Conservation (phyloP, 345 rosid genomes). For the Zanthoxylum bungeanum region DNA sequence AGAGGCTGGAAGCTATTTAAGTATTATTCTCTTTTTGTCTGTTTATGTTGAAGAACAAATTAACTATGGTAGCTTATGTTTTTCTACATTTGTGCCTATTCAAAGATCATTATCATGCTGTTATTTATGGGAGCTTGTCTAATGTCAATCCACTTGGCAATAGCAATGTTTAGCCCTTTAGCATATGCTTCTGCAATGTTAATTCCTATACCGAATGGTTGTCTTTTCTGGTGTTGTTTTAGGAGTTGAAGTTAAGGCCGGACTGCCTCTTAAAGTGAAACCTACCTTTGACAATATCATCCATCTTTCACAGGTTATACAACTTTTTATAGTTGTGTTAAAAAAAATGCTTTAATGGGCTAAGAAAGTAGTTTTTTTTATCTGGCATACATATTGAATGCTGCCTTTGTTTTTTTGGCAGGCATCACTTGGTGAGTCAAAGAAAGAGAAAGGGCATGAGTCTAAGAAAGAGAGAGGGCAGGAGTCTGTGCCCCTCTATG, state of each 20-base stretch:
- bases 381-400: not conserved
- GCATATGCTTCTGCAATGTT: not conserved
- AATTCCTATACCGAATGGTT: not conserved
- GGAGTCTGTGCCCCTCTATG: conserved; percentile 42
- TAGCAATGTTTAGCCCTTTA: no score
- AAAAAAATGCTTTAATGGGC: not conserved
- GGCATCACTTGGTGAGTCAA: conserved; percentile 64
- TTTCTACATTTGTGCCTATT: no score
- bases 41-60: not conserved
- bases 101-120: not conserved
- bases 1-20: no score
- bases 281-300: conserved; percentile 25
- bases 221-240: not conserved
- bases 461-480: conserved; percentile 29
- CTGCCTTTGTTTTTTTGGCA: conserved; percentile 22
- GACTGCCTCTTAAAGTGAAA: conserved; percentile 36
- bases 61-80: no score
- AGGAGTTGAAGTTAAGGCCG: conserved; percentile 76
- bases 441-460: no score
- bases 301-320: conserved; percentile 57
- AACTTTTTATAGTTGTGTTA: not conserved
- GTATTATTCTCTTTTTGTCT: not conserved
- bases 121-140: not conserved
- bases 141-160: not conserved
- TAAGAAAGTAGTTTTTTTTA: not conserved